Evolutionary conservation across 108 stramenopile species (phyloP).

Genomic region (Conticribra guillardii): DNA sequence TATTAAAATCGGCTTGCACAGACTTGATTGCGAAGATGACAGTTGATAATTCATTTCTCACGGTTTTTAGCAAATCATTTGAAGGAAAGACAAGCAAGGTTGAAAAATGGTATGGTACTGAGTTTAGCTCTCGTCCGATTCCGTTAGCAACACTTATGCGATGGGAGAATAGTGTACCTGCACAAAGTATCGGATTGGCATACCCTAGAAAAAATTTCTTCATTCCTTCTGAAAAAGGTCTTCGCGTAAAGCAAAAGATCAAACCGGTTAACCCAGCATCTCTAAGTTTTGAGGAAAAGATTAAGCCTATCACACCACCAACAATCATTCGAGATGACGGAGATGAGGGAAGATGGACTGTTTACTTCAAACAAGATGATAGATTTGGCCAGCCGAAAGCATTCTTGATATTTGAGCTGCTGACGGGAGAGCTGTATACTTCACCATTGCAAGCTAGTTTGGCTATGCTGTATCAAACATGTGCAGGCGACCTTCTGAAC

Average conservation of each 20-base stretch:
- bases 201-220: conserved; percentile 76
- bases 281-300: conserved; percentile 69
- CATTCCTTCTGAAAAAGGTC: conserved; percentile 75
- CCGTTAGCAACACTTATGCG: conserved; percentile 51
- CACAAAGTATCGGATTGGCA: conserved; percentile 42
- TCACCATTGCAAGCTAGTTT: conserved; percentile 66
- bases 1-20: conserved; percentile 36
- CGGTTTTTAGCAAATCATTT: conserved; percentile 75
- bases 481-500: conserved; percentile 63
- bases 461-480: conserved; percentile 71
- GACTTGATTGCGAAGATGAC: conserved; percentile 60
- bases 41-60: conserved; percentile 74
- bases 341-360: conserved; percentile 76
- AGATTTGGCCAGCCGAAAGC: conserved; percentile 85
- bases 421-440: conserved; percentile 67
- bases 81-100: conserved; percentile 63
- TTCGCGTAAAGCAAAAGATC: conserved; percentile 64
- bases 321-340: conserved; percentile 80
- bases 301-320: conserved; percentile 73
- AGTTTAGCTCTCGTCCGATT: conserved; percentile 64
- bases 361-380: conserved; percentile 83
- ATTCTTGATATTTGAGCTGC: conserved; percentile 72
- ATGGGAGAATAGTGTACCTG: conserved; percentile 59
- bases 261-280: conserved; percentile 29
- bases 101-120: conserved; percentile 88